Percentiles rank a stretch among this genome's conserved stretches.
Evolutionary conservation across 768 basidiomycete genomes (phyloP).

Genomic region (Leccinum pellstonianum): DNA sequence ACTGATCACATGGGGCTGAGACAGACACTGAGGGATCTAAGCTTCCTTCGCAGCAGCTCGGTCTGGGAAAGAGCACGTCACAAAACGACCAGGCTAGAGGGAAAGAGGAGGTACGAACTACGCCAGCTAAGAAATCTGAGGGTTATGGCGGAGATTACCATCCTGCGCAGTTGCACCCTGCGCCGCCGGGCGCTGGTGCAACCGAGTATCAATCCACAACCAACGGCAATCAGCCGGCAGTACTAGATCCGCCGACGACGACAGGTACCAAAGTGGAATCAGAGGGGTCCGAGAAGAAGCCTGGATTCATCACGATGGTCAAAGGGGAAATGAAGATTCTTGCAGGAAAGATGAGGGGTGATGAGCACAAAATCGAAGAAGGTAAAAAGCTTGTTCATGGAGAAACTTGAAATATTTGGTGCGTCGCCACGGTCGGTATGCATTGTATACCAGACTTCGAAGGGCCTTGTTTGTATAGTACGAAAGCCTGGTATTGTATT

Average conservation of each 20-base stretch:
- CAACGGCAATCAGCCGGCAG: neutral
- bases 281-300: conserved; percentile 19
- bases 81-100: conserved; percentile 2
- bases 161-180: conserved; percentile 31
- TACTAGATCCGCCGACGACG: neutral
- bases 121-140: neutral
- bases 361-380: conserved; percentile 29
- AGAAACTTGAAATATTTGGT: conserved; percentile 14
- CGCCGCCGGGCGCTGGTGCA: conserved; percentile 18
- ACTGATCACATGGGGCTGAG: conserved; percentile 2
- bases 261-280: neutral
- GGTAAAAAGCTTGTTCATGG: conserved; percentile 30
- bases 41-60: neutral
- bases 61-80: neutral
- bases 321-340: conserved; percentile 37
- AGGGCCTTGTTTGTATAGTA: conserved; percentile 11
- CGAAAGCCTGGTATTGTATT: conserved; percentile 5
- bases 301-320: conserved; percentile 28
- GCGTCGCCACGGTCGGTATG: neutral
- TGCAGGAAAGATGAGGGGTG: conserved; percentile 30
- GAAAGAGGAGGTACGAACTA: neutral
- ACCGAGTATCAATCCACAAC: conserved; percentile 10
- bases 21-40: neutral
- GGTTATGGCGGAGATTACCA: conserved; percentile 26
- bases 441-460: conserved; percentile 6